phyloP scores from a whole-genome alignment of 1,284 basidiomycete genomes.

The Paramarasmius palmivorus region DNA sequence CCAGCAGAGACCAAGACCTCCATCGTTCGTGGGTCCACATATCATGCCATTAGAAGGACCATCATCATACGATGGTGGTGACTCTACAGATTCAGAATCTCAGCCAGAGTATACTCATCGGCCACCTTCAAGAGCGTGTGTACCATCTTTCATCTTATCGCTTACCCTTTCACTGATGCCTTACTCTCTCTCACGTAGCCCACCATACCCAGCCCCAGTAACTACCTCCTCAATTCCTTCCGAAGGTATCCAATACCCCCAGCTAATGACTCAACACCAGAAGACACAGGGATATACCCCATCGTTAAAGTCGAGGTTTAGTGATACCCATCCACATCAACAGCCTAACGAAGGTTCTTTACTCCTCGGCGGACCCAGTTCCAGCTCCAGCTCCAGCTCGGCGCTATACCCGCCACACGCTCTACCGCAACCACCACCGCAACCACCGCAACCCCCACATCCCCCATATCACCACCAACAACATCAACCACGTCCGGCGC shows the following conservation, averaged over 20 bases:
- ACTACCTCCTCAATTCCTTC: slow-evolving; percentile 64
- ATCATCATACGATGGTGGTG: slow-evolving; percentile 36
- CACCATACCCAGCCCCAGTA: slow-evolving; percentile 43
- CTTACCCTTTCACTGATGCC: slow-evolving; percentile 15
- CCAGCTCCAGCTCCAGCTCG: slow-evolving; percentile 13
- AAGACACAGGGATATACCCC: slow-evolving; percentile 64
- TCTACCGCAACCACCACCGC: slow-evolving; percentile 31
- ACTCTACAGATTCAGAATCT: slow-evolving; percentile 45
- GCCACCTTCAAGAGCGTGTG: slow-evolving; percentile 7
- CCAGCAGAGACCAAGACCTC: slow-evolving; percentile 20
- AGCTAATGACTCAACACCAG: slow-evolving; percentile 71
- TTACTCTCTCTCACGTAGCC: slow-evolving; percentile 9
- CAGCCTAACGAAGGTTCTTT: slow-evolving; percentile 19
- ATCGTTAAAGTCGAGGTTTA: slow-evolving; percentile 43
- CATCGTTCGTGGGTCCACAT: slow-evolving; percentile 20
- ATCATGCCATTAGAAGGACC: slow-evolving; percentile 44
- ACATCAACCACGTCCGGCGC: slow-evolving; percentile 26
- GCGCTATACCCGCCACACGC: slow-evolving; percentile 30
- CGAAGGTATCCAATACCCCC: slow-evolving; percentile 52
- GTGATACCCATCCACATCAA: slow-evolving; percentile 17
- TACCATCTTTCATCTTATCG: slow-evolving; percentile 1
- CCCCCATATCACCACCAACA: slow-evolving; percentile 25
- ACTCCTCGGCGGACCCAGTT: no score
- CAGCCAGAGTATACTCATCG: slow-evolving; percentile 20
- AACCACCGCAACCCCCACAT: slow-evolving; percentile 25